Conservation (phyloP, 2,329 filamentous ascomycete species). For the Tothia fuscella region DNA sequence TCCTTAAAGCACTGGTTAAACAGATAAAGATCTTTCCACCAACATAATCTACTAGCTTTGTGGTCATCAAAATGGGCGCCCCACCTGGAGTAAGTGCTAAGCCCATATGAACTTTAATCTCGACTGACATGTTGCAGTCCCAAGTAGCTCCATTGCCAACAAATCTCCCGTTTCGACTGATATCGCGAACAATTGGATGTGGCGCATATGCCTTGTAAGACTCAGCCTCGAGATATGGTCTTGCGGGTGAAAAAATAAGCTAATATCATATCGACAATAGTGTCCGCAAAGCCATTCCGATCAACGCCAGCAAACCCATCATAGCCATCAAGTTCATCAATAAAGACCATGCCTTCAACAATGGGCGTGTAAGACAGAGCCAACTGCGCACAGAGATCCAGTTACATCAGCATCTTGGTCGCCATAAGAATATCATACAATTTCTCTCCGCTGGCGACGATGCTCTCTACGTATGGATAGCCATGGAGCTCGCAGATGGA, state of each 20-base stretch:
- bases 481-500: slow-evolving; percentile 92
- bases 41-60: too few relatives aligned
- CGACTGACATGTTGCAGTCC: slow-evolving; percentile 42
- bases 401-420: slow-evolving; percentile 75
- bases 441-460: slow-evolving; percentile 87
- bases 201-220: slow-evolving; percentile 92
- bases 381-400: slow-evolving; percentile 88
- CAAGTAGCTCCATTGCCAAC: slow-evolving; percentile 77
- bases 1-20: too few relatives aligned
- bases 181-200: slow-evolving; percentile 92
- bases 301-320: slow-evolving; percentile 55
- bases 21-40: too few relatives aligned
- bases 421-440: slow-evolving; percentile 87
- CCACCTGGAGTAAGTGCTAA: too few relatives aligned
- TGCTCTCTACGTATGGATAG: slow-evolving; percentile 84
- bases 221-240: slow-evolving; percentile 8
- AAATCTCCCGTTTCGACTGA: slow-evolving; percentile 82
- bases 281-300: slow-evolving; percentile 84
- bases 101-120: too few relatives aligned
- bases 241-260: not conserved
- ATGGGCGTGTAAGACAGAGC: slow-evolving; percentile 78
- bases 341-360: slow-evolving; percentile 82
- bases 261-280: slow-evolving; percentile 33
- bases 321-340: slow-evolving; percentile 99
- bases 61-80: too few relatives aligned